Evolutionary conservation across 2,329 filamentous ascomycete species (phyloP), one percentile per base, ranked within the genome.

Genomic region (Sordariomycetes sp.): DNA sequence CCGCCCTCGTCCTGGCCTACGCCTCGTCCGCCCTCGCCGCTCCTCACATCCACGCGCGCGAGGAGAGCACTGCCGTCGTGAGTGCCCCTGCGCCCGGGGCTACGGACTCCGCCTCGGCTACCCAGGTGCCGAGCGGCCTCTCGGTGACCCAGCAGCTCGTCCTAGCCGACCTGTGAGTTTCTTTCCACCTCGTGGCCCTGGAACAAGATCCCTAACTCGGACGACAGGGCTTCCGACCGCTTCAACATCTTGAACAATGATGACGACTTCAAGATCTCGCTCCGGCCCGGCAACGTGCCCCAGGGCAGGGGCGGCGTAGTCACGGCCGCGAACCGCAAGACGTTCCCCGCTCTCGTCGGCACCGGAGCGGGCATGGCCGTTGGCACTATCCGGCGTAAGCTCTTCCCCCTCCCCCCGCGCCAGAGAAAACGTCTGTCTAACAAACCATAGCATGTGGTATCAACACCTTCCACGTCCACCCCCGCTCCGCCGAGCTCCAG

Each of bases 401-500:
- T 25, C n/a, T 43, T 24, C 25, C n/a, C 43, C 48, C 67, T 50
- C 58, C 59, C 62, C 61, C 58, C 37, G 18, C 51, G 34, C 53
- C 7, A 11, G 28, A 16, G 14, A 3, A 4, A 22, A 12, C 46
- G 12, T 11, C n/a, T 7, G 14, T 43, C 64, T 65, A 63, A 67
- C 60, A 54, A 1, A 14, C 20, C 35, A 25, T 18, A 66, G 70
- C 73, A 40, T 83, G 79, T 64, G 79, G 77, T 59, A 78, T 83
- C 69, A 81, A 80, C 72, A 81, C 77, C 8, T 77, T 79, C 20
- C 80, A 82, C 70, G 72, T 78, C 3, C 79, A 82, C 67, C 78
- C 77, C 54, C 78, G 79, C 50, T 74, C 76, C 35, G 72, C 75
- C 35, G 79, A 82, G 70, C 74, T 82, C 56, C 76, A 79, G 61